phyloP scores from a whole-genome alignment of 805 yeast genomes.

The Blastobotrys peoriensis region DNA sequence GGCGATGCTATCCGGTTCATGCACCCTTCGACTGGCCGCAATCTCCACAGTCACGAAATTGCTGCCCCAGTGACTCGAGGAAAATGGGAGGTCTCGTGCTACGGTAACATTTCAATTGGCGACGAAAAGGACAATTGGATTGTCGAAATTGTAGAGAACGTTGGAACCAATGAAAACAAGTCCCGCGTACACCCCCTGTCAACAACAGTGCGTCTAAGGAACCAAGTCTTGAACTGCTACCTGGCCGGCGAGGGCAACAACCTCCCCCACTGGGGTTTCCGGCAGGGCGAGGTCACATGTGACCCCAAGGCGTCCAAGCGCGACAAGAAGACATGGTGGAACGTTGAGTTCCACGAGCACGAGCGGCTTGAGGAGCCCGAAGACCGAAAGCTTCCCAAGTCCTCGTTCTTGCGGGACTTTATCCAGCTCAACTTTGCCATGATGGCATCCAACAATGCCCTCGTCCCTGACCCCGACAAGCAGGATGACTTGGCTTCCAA shows the following conservation, averaged over 20 bases:
- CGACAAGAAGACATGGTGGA: slow-evolving; percentile 76
- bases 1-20: slow-evolving; percentile 65
- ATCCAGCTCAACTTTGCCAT: slow-evolving; percentile 67
- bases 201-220: slow-evolving; percentile 71
- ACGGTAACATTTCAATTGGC: slow-evolving; percentile 65
- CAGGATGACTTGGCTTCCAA: slow-evolving; percentile 63
- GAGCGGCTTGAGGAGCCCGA: slow-evolving; percentile 38
- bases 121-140: slow-evolving; percentile 89
- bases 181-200: slow-evolving; percentile 58
- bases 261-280: slow-evolving; percentile 96
- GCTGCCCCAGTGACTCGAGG: slow-evolving; percentile 64
- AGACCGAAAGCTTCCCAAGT: slow-evolving; percentile 39
- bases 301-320: slow-evolving; percentile 37
- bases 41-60: slow-evolving; percentile 77
- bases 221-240: slow-evolving; percentile 69
- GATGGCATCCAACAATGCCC: slow-evolving; percentile 80
- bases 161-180: slow-evolving; percentile 23
- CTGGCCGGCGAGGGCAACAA: slow-evolving; percentile 73
- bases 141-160: slow-evolving; percentile 60
- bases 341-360: slow-evolving; percentile 63
- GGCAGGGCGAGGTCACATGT: slow-evolving; percentile 95
- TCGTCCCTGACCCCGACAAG: slow-evolving; percentile 69
- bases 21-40: slow-evolving; percentile 66
- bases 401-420: slow-evolving; percentile 62
- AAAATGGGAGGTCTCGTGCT: slow-evolving; percentile 81